phyloP scores from a whole-genome alignment of 129 eudicot genomes.

The Helianthus annuus region DNA sequence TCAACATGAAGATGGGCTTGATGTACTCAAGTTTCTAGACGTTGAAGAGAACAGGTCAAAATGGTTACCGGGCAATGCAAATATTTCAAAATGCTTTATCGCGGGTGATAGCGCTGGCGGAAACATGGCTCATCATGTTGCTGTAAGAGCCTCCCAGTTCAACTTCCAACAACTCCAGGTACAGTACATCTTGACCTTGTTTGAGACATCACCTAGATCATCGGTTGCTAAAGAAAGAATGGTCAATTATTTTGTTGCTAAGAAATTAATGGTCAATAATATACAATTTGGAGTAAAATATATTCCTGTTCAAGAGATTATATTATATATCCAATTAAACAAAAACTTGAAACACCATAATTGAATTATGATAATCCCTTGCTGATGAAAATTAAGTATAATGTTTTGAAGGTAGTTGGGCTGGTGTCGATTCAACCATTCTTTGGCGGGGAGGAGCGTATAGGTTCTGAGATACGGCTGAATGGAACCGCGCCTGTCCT shows the following conservation, averaged over 20 bases:
- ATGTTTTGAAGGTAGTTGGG: conserved; percentile 28
- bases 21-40: conserved; percentile 38
- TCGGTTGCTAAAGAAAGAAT: too few relatives aligned
- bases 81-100: conserved; percentile 35
- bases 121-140: conserved; percentile 39
- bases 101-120: conserved; percentile 52
- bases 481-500: conserved; percentile 16
- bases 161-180: conserved; percentile 33
- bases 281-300: too few relatives aligned
- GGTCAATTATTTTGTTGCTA: too few relatives aligned
- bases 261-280: too few relatives aligned
- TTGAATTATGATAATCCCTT: too few relatives aligned
- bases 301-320: too few relatives aligned
- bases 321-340: too few relatives aligned
- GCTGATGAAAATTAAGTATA: neutral
- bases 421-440: conserved; percentile 36
- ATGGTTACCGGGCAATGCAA: conserved; percentile 31
- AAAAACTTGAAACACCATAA: too few relatives aligned
- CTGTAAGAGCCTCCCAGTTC: conserved; percentile 30
- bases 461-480: conserved; percentile 4
- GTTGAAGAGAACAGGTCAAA: conserved; percentile 9
- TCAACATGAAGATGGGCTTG: conserved; percentile 39
- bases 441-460: conserved; percentile 42
- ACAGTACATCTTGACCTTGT: neutral
- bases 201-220: too few relatives aligned